phyloP scores from a whole-genome alignment of 768 basidiomycete genomes.

The Dioszegia crocea region DNA sequence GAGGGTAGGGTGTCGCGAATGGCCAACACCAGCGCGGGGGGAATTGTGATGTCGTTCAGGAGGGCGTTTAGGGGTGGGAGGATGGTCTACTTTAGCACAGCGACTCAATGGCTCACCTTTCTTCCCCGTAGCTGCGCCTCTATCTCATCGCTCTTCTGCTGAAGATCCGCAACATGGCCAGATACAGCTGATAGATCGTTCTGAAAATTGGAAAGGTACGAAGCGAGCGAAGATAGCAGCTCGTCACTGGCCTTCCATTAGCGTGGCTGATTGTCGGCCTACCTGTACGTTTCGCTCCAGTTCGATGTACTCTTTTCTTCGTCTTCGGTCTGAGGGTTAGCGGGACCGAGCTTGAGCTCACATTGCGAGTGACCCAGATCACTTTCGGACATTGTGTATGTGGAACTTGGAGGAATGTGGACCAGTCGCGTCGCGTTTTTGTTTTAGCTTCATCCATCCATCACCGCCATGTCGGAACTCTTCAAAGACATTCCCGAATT shows the following conservation, averaged over 20 bases:
- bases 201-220: conserved; percentile 92
- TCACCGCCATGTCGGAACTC: conserved; percentile 53
- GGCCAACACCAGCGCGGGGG: conserved; percentile 68
- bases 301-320: conserved; percentile 31
- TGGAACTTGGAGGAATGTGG: too few relatives aligned
- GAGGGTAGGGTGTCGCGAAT: conserved; percentile 80
- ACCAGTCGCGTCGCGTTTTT: too few relatives aligned
- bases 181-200: conserved; percentile 90
- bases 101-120: conserved; percentile 57
- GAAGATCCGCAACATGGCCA: conserved; percentile 91
- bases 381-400: too few relatives aligned
- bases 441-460: background rate
- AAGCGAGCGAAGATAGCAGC: conserved; percentile 79
- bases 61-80: conserved; percentile 80
- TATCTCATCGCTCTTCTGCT: conserved; percentile 82
- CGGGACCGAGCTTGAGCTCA: too few relatives aligned
- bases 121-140: conserved; percentile 79
- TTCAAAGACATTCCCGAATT: conserved; percentile 85
- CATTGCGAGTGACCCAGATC: too few relatives aligned
- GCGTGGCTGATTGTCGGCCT: background rate
- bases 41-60: conserved; percentile 72
- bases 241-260: conserved; percentile 69
- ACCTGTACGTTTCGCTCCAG: conserved; percentile 40
- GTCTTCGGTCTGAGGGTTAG: conserved; percentile 4
- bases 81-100: conserved; percentile 61